These are phyloP conservation scores for Kodamaea derodonti DNA, from an alignment of 1,139 yeast genomes.

Conservation along the genomic window DNA sequence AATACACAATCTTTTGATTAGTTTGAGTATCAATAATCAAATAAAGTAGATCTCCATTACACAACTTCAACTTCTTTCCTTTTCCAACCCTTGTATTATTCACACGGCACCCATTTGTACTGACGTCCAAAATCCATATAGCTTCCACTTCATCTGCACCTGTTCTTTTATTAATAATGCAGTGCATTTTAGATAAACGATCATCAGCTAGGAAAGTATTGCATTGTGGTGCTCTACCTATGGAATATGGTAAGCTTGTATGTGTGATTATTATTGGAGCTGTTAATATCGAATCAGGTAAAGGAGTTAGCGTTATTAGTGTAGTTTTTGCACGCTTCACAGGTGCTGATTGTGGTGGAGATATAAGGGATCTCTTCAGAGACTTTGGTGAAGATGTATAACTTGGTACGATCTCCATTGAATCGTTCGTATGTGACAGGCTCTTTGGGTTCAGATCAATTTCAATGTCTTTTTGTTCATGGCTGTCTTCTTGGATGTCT, in stretches of 20 bases:
- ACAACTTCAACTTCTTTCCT: constrained; percentile 57
- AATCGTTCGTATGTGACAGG: neutral
- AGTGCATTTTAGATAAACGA: constrained; percentile 80
- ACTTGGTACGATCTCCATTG: neutral
- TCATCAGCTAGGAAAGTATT: constrained; percentile 62
- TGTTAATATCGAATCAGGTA: constrained; percentile 24
- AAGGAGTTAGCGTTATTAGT: constrained; percentile 27
- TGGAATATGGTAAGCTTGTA: constrained; percentile 57
- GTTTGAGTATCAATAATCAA: constrained; percentile 59
- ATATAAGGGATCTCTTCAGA: neutral
- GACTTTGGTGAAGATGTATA: constrained; percentile 1
- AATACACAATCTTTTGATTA: constrained; percentile 50
- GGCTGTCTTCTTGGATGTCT: neutral
- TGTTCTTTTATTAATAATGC: constrained; percentile 58
- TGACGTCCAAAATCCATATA: constrained; percentile 77
- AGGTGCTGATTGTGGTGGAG: neutral
- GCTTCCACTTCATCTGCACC: constrained; percentile 48
- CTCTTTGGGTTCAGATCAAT: neutral
- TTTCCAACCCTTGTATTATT: constrained; percentile 59
- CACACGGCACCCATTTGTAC: constrained; percentile 76
- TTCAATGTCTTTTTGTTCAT: neutral
- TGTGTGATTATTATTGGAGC: constrained; percentile 55
- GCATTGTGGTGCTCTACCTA: constrained; percentile 63
- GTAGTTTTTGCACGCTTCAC: neutral
- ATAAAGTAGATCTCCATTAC: constrained; percentile 61